Evolutionary conservation across 2,329 filamentous ascomycete species (phyloP).

Genomic region (Monosporascus sp.): DNA sequence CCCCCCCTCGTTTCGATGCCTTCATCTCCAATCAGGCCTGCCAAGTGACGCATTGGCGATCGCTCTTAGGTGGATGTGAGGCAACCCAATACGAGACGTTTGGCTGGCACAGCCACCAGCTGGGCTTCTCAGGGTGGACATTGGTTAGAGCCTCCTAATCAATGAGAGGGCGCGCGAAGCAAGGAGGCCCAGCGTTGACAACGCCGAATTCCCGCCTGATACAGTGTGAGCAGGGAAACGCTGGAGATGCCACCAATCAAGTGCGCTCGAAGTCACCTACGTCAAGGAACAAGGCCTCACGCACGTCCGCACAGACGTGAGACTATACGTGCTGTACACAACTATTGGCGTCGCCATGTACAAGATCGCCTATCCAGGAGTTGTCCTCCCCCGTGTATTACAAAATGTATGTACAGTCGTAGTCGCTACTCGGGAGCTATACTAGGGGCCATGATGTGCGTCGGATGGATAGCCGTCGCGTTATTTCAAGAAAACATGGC

Average conservation of each 20-base stretch:
- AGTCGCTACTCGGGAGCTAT: not conserved
- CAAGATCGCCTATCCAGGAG: no score
- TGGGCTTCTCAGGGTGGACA: no score
- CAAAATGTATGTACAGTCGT: not conserved
- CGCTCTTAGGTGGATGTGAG: not conserved
- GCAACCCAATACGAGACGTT: not conserved
- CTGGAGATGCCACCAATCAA: not conserved
- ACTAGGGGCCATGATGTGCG: not conserved
- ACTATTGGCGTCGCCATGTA: not conserved
- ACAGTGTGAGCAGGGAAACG: not conserved
- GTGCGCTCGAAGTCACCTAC: slow-evolving; percentile 12
- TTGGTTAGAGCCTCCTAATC: no score
- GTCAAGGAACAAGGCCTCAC: slow-evolving; percentile 7
- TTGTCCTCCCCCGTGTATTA: no score
- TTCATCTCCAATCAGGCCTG: not conserved
- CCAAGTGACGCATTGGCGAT: not conserved
- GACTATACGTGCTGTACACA: not conserved
- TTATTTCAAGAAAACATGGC: not conserved
- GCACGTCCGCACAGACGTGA: no score
- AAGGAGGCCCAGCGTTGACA: no score
- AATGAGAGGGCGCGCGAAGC: no score
- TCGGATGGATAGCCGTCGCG: not conserved
- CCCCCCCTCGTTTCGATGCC: not conserved
- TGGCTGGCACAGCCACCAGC: no score
- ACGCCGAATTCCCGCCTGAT: not conserved